A percentile compares a stretch with the other conserved stretches of the same genome.
Conservation (phyloP, 163 green algal species). For the Prototheca wickerhamii region DNA sequence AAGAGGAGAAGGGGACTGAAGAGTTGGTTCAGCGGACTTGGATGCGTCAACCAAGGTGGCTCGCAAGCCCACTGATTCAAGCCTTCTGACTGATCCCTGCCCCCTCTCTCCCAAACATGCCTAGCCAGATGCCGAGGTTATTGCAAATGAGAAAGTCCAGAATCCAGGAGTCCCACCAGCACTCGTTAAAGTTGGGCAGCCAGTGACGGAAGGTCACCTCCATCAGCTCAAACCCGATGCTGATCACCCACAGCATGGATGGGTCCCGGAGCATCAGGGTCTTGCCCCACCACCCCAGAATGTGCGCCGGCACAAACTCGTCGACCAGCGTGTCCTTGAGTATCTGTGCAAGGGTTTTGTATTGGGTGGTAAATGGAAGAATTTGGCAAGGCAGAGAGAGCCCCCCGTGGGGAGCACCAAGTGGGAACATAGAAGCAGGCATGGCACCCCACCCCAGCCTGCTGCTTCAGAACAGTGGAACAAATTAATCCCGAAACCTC, state of each 20-base stretch:
- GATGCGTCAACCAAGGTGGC: no score
- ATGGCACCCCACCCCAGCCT: not conserved
- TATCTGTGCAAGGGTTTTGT: constrained; percentile 36
- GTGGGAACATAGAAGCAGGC: no score
- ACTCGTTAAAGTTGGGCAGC: constrained; percentile 97
- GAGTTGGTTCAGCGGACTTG: not conserved
- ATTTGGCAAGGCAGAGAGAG: no score
- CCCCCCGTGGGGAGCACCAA: no score
- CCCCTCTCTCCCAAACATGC: constrained; percentile 11
- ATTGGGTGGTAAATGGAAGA: no score
- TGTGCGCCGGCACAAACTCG: constrained; percentile 89
- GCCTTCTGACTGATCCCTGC: constrained; percentile 2
- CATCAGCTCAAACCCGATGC: constrained; percentile 69
- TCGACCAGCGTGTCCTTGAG: constrained; percentile 73
- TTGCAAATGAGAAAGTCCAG: constrained; percentile 90
- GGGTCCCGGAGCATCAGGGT: constrained; percentile 73
- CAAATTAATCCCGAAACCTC: no score
- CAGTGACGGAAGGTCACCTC: constrained; percentile 89
- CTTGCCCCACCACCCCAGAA: constrained; percentile 78
- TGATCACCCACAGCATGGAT: constrained; percentile 58
- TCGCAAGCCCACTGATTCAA: no score
- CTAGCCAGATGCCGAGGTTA: constrained; percentile 40
- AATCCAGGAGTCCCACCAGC: constrained; percentile 92
- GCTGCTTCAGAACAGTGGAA: no score
- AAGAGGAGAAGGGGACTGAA: constrained; percentile 2